Conservation (phyloP, 179 eudicot genomes). For the Spinacia oleracea region DNA sequence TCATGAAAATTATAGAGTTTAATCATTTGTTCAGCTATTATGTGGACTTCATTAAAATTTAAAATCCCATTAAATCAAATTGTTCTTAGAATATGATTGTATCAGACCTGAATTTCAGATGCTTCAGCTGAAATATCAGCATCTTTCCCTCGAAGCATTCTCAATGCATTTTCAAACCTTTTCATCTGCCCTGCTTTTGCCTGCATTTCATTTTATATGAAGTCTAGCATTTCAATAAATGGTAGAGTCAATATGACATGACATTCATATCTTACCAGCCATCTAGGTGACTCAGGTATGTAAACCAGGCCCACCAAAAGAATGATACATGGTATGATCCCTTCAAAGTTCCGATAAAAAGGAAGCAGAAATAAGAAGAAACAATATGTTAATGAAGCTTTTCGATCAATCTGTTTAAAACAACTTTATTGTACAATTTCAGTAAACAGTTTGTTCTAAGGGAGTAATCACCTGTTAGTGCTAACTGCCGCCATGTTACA, state of each 20-base stretch:
- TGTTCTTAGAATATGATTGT: not conserved
- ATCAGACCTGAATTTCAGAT: conserved; percentile 29
- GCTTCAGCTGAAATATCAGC: conserved; percentile 33
- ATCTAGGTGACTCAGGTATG: conserved; percentile 39
- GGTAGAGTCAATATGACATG: not conserved
- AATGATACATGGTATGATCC: conserved; percentile 29
- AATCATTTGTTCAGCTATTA: not conserved
- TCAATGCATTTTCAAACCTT: conserved; percentile 28
- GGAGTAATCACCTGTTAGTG: conserved; percentile 3
- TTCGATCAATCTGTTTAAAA: not conserved
- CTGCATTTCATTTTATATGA: conserved; percentile 10
- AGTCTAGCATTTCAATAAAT: not conserved
- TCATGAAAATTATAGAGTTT: not conserved
- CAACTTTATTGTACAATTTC: too few species aligned
- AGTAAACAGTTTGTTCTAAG: not conserved
- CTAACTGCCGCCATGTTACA: conserved; percentile 28
- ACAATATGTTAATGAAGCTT: not conserved
- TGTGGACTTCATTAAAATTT: not conserved
- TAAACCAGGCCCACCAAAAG: conserved; percentile 29
- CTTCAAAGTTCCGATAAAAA: not conserved
- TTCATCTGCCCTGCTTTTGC: conserved; percentile 31
- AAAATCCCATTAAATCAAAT: not conserved
- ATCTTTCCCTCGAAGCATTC: conserved; percentile 31
- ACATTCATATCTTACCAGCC: conserved; percentile 31
- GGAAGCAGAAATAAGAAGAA: not conserved